These are phyloP conservation scores for Neonectria coccinea DNA, from an alignment of 2,329 filamentous ascomycete species.

Conservation along the genomic window DNA sequence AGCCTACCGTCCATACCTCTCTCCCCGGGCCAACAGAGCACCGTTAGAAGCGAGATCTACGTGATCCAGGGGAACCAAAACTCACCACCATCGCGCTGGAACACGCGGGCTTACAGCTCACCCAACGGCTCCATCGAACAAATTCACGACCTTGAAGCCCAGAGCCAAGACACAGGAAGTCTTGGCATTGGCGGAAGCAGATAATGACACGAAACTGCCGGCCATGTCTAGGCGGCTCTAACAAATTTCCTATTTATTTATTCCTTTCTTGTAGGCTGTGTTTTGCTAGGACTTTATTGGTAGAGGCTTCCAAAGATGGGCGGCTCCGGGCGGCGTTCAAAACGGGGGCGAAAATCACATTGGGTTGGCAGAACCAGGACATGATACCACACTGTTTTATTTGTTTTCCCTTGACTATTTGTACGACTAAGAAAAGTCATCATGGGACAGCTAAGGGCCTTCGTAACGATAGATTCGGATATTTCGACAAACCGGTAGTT, in stretches of 20 bases:
- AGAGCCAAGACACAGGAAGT: slow-evolving; percentile 45
- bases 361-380: slow-evolving; percentile 8
- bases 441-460: background rate
- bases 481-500: background rate
- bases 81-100: slow-evolving; percentile 36
- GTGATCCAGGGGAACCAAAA: slow-evolving; percentile 50
- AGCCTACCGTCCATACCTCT: slow-evolving; percentile 25
- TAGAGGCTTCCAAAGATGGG: slow-evolving; percentile 8
- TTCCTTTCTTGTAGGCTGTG: background rate
- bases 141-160: slow-evolving; percentile 49
- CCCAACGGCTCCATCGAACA: slow-evolving; percentile 44
- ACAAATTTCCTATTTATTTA: slow-evolving; percentile 1
- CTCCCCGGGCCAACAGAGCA: slow-evolving; percentile 35
- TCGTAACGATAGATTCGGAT: slow-evolving; percentile 11
- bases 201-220: slow-evolving; percentile 25
- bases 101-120: slow-evolving; percentile 37
- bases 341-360: slow-evolving; percentile 6
- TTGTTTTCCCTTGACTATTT: slow-evolving; percentile 3
- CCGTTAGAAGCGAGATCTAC: slow-evolving; percentile 52
- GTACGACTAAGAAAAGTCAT: slow-evolving; percentile 10
- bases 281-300: background rate
- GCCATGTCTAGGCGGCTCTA: background rate
- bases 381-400: slow-evolving; percentile 5
- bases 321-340: slow-evolving; percentile 10
- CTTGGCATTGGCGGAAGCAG: slow-evolving; percentile 27